Conservation (phyloP, 768 basidiomycete species). For the Arthromyces matolae region DNA sequence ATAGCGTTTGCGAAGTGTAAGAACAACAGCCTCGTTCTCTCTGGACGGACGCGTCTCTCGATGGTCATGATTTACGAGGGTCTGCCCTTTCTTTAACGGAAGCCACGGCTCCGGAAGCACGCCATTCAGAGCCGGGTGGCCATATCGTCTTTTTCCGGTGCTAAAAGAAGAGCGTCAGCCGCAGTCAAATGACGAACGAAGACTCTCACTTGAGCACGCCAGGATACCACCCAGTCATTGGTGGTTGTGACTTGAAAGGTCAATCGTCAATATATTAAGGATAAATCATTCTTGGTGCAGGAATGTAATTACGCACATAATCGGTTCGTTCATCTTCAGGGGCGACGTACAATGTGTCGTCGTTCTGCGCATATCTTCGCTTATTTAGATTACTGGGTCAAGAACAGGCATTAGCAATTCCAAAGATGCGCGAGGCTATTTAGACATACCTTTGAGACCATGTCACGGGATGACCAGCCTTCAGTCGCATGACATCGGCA, state of each 20-base stretch:
- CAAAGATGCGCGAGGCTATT: not conserved
- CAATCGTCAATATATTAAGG: conserved; percentile 9
- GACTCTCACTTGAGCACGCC: conserved; percentile 81
- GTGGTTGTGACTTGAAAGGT: conserved; percentile 77
- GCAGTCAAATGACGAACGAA: not conserved
- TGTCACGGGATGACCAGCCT: conserved; percentile 82
- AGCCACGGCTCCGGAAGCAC: conserved; percentile 93
- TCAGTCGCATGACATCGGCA: conserved; percentile 68
- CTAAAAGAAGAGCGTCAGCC: conserved; percentile 32
- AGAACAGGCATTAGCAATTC: not conserved
- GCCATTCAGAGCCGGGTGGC: conserved; percentile 93
- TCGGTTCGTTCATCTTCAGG: conserved; percentile 92
- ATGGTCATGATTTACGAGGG: conserved; percentile 57
- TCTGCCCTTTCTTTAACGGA: conserved; percentile 81
- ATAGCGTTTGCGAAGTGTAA: conserved; percentile 74
- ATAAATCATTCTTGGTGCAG: not conserved
- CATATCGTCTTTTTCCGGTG: conserved; percentile 93
- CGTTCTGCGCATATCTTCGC: conserved; percentile 86
- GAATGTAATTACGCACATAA: conserved; percentile 49
- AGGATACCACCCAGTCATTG: conserved; percentile 92
- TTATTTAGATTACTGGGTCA: conserved; percentile 70
- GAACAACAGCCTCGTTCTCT: conserved; percentile 68
- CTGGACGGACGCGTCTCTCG: conserved; percentile 34
- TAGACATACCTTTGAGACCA: conserved; percentile 79
- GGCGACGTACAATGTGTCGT: conserved; percentile 92